Percentiles rank a stretch among this genome's conserved stretches.
phyloP scores from a whole-genome alignment of 176 grass and related monocot genomes.

The Paspalum notatum region DNA sequence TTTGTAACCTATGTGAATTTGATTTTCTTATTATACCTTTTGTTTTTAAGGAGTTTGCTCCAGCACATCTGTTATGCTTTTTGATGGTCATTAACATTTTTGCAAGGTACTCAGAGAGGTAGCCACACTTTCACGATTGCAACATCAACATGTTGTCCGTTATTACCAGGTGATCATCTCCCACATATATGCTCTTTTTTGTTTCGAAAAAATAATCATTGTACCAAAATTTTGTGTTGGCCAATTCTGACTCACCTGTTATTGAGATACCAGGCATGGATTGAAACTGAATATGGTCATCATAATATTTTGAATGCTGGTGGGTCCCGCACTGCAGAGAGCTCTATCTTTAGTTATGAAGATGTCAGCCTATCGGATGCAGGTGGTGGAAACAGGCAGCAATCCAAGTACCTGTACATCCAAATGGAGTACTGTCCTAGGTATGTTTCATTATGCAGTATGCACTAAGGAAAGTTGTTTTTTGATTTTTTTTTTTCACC shows the following conservation, averaged over 20 bases:
- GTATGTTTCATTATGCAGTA: conserved; percentile 35
- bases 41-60: conserved; percentile 30
- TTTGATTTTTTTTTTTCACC: neutral
- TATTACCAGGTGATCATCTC: conserved; percentile 82
- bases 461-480: conserved; percentile 10
- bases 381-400: conserved; percentile 65
- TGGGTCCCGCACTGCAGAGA: conserved; percentile 70
- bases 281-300: conserved; percentile 90
- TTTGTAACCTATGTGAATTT: conserved; percentile 2
- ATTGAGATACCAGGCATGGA: conserved; percentile 77
- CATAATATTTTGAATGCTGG: conserved; percentile 57
- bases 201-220: neutral
- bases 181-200: conserved; percentile 35
- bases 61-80: conserved; percentile 32
- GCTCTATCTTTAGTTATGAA: conserved; percentile 58
- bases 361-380: conserved; percentile 68
- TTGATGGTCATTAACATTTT: conserved; percentile 58
- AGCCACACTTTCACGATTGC: conserved; percentile 87
- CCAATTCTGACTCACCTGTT: conserved; percentile 25
- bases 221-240: conserved; percentile 37
- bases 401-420: conserved; percentile 95
- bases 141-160: conserved; percentile 97
- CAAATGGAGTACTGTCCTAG: conserved; percentile 99
- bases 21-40: neutral
- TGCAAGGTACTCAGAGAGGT: conserved; percentile 91